Evolutionary conservation across 2,329 filamentous ascomycete species (phyloP).

Genomic region (Metarhizium humberi): DNA sequence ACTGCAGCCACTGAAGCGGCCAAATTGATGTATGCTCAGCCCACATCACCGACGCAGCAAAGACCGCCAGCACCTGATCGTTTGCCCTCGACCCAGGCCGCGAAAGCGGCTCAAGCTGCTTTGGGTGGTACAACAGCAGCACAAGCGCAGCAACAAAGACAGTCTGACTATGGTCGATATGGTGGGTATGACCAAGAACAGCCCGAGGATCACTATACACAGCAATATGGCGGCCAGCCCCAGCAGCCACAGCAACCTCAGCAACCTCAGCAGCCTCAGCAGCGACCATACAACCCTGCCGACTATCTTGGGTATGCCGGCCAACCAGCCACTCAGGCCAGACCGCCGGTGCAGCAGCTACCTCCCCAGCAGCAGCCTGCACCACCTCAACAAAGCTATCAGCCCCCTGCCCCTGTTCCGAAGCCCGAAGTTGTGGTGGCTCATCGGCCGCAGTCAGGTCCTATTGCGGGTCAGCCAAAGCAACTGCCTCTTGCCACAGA

Average conservation of each 20-base stretch:
- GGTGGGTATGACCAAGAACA: conserved; percentile 22
- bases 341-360: conserved; percentile 18
- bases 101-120: conserved; percentile 49
- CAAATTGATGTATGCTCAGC: conserved; percentile 52
- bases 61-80: conserved; percentile 42
- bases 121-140: conserved; percentile 39
- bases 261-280: conserved; percentile 21
- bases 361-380: conserved; percentile 18
- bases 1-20: conserved; percentile 51
- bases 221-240: conserved; percentile 21
- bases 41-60: conserved; percentile 41
- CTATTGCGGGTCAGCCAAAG: conserved; percentile 36
- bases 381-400: conserved; percentile 25
- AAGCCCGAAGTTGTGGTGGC: conserved; percentile 29
- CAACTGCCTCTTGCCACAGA: conserved; percentile 62
- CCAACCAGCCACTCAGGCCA: conserved; percentile 21
- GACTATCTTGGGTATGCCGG: conserved; percentile 53
- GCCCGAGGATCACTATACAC: conserved; percentile 26
- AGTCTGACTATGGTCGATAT: conserved; percentile 25
- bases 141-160: conserved; percentile 22
- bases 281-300: conserved; percentile 66
- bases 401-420: conserved; percentile 19
- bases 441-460: conserved; percentile 20
- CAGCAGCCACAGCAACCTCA: conserved; percentile 10
- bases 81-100: conserved; percentile 43